Evolutionary conservation across 306 rosid species (phyloP).

Genomic region (Prunus kanzakura): DNA sequence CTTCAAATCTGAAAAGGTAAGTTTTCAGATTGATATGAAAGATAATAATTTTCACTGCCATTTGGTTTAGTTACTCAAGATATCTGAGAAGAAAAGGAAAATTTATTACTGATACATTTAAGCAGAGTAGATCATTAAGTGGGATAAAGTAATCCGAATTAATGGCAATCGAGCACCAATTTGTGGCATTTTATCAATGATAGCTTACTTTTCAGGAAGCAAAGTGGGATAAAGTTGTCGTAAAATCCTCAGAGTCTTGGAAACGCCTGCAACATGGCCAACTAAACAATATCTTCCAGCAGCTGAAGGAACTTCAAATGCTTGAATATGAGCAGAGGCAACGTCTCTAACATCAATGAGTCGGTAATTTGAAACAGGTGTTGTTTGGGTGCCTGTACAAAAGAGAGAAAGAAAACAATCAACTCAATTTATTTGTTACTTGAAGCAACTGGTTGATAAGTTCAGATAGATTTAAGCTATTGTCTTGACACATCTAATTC

Average conservation of each 20-base stretch:
- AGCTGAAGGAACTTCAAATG: slow-evolving; percentile 22
- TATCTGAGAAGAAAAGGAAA: no score
- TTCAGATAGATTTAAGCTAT: neutral
- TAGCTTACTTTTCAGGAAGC: slow-evolving; percentile 5
- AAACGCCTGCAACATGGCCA: neutral
- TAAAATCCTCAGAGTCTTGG: neutral
- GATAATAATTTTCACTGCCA: no score
- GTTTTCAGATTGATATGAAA: no score
- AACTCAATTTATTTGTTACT: neutral
- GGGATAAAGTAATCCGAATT: neutral
- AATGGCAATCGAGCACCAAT: neutral
- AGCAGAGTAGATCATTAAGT: neutral
- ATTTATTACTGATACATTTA: no score
- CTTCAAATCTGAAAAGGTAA: no score
- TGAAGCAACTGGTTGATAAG: neutral
- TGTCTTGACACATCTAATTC: neutral
- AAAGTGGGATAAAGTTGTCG: slow-evolving; percentile 1
- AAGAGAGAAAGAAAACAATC: neutral
- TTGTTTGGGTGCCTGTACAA: slow-evolving; percentile 9
- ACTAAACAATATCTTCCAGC: slow-evolving; percentile 29
- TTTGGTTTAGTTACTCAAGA: no score
- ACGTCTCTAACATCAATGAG: slow-evolving; percentile 29
- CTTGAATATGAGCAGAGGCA: slow-evolving; percentile 23
- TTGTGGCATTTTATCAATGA: neutral
- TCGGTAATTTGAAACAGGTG: neutral